Percentiles rank a stretch among this genome's conserved stretches.
Conservation (phyloP, 768 basidiomycete genomes). For the Boletus rufocinnamomeus region DNA sequence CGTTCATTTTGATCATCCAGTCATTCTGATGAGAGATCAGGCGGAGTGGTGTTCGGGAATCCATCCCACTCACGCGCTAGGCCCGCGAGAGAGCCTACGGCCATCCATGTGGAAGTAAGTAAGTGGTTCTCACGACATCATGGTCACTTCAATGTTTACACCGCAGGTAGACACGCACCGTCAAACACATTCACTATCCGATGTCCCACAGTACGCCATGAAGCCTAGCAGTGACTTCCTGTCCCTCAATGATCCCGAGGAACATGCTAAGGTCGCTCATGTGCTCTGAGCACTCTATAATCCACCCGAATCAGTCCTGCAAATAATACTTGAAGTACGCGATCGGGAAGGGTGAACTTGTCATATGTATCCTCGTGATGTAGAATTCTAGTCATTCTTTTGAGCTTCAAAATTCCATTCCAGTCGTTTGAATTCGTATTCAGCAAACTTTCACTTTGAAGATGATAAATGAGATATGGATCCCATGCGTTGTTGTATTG, state of each 20-base stretch:
- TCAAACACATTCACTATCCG: conserved; percentile 28
- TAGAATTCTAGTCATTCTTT: conserved; percentile 16
- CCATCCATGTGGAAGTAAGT: conserved; percentile 39
- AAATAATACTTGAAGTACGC: background rate
- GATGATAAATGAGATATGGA: background rate
- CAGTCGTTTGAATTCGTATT: background rate
- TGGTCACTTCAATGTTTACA: conserved; percentile 5
- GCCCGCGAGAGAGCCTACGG: conserved; percentile 18
- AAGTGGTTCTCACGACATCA: background rate
- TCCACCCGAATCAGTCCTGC: background rate
- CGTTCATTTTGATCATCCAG: conserved; percentile 13
- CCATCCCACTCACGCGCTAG: conserved; percentile 19
- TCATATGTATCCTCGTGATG: background rate
- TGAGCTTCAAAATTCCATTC: background rate
- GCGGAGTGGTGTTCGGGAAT: conserved; percentile 19
- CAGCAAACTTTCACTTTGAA: background rate
- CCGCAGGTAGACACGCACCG: conserved; percentile 34
- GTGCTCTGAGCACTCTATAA: conserved; percentile 12
- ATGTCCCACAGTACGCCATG: conserved; percentile 24
- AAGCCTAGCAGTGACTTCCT: conserved; percentile 28
- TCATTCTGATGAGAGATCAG: conserved; percentile 23
- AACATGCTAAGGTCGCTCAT: conserved; percentile 14
- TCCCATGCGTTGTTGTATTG: background rate
- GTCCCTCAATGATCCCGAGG: conserved; percentile 26
- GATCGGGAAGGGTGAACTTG: background rate